These are phyloP conservation scores for Amanita subjunquillea DNA, from an alignment of 768 basidiomycete species.

Conservation along the genomic window DNA sequence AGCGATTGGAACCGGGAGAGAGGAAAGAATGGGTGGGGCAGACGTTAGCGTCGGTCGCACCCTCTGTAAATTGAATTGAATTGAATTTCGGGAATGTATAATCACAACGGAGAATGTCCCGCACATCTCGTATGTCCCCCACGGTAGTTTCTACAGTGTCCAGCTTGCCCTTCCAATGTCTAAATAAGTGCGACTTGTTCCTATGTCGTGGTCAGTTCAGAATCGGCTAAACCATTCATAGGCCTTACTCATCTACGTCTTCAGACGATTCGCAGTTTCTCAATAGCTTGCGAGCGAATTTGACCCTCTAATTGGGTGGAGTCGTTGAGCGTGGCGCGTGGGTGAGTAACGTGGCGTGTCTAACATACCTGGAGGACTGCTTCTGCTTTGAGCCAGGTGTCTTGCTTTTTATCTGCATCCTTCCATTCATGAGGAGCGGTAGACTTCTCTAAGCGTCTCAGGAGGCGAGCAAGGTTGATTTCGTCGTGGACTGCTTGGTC, in stretches of 20 bases:
- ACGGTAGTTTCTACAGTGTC: constrained; percentile 46
- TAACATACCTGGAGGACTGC: constrained; percentile 43
- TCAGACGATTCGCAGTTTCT: constrained; percentile 47
- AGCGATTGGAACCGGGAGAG: constrained; percentile 32
- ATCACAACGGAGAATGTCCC: background rate
- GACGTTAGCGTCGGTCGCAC: constrained; percentile 26
- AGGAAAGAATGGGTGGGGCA: constrained; percentile 42
- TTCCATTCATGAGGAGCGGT: constrained; percentile 29
- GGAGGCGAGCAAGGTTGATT: constrained; percentile 55
- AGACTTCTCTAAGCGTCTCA: constrained; percentile 51
- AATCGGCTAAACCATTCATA: background rate
- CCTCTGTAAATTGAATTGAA: constrained; percentile 19
- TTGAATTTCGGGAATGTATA: background rate
- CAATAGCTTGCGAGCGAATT: constrained; percentile 45
- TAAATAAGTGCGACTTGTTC: constrained; percentile 30
- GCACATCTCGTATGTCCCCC: constrained; percentile 42
- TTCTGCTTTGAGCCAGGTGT: constrained; percentile 46
- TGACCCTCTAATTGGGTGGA: constrained; percentile 28
- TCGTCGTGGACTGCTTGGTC: constrained; percentile 36
- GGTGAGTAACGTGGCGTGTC: background rate
- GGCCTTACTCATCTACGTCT: constrained; percentile 32
- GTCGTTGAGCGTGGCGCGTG: background rate
- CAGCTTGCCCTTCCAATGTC: constrained; percentile 37
- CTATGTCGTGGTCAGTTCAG: constrained; percentile 18
- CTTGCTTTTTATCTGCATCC: constrained; percentile 12